These are phyloP conservation scores for Plasmodium blacklocki DNA, from an alignment of 169 alveolate genomes.

Conservation along the genomic window DNA sequence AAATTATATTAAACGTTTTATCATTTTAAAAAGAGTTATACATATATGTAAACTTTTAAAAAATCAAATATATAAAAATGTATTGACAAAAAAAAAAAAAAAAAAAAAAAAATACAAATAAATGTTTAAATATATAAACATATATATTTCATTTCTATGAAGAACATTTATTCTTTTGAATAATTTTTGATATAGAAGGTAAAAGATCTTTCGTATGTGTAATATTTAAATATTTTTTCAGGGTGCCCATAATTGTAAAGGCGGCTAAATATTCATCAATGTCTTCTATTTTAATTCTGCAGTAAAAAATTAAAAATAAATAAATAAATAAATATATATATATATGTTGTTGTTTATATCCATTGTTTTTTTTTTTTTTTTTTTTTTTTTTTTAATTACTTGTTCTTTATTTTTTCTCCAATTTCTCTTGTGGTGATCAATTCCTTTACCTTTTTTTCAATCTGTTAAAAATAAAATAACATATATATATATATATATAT, in stretches of 20 bases:
- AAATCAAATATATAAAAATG: constrained; percentile 3
- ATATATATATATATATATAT: not conserved
- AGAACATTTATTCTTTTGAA: constrained; percentile 48
- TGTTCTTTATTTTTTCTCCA: constrained; percentile 63
- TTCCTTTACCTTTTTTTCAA: constrained; percentile 52
- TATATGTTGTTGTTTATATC: not conserved
- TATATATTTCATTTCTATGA: not conserved
- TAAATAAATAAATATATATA: not conserved
- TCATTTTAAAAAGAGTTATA: no score
- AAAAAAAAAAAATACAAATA: constrained; percentile 1
- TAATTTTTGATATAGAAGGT: constrained; percentile 75
- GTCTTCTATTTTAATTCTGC: constrained; percentile 56
- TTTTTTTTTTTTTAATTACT: constrained; percentile 16
- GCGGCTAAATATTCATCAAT: constrained; percentile 73
- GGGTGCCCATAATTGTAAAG: constrained; percentile 59
- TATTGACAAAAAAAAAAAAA: not conserved
- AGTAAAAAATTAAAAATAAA: not conserved
- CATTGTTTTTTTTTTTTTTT: not conserved
- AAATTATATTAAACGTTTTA: no score
- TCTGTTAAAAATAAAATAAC: constrained; percentile 11
- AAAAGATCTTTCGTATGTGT: constrained; percentile 67
- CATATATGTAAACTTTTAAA: not conserved
- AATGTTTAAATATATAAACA: not conserved
- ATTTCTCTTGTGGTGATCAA: constrained; percentile 27
- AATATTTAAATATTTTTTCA: constrained; percentile 58